These are phyloP conservation scores for Zygotorulaspora danielsina DNA, from an alignment of 805 yeast species.

Conservation along the genomic window DNA sequence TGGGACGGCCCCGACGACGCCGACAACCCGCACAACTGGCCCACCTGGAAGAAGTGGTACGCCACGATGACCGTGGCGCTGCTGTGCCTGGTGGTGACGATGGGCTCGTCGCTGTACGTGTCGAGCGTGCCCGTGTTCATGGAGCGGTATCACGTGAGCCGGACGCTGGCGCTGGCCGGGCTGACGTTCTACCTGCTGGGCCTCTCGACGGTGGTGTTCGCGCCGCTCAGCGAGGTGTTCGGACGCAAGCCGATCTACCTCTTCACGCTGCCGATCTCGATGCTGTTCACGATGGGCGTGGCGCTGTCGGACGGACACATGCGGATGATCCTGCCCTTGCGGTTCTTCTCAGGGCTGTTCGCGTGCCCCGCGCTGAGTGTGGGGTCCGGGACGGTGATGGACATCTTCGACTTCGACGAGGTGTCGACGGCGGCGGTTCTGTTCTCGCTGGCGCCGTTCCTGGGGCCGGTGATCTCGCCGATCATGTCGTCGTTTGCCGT, in stretches of 20 bases:
- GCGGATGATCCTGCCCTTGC: constrained; percentile 55
- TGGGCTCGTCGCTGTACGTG: constrained; percentile 72
- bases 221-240: constrained; percentile 65
- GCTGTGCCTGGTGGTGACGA: constrained; percentile 63
- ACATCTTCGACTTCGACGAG: constrained; percentile 64
- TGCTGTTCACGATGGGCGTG: constrained; percentile 71
- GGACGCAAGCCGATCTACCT: constrained; percentile 64
- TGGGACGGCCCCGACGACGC: constrained; percentile 65
- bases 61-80: constrained; percentile 61
- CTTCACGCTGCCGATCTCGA: constrained; percentile 57
- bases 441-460: constrained; percentile 74
- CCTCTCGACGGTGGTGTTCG: constrained; percentile 67
- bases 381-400: constrained; percentile 80
- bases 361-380: constrained; percentile 82
- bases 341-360: constrained; percentile 70
- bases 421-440: constrained; percentile 70
- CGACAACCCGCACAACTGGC: constrained; percentile 69
- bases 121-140: constrained; percentile 57
- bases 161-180: constrained; percentile 62
- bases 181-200: constrained; percentile 67
- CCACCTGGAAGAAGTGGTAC: constrained; percentile 57
- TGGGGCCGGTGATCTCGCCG: constrained; percentile 78
- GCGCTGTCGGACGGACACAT: constrained; percentile 58
- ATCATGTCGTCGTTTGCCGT: constrained; percentile 70
- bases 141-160: constrained; percentile 46